phyloP scores from a whole-genome alignment of 352 stramenopile species.

The Peronospora farinosa region DNA sequence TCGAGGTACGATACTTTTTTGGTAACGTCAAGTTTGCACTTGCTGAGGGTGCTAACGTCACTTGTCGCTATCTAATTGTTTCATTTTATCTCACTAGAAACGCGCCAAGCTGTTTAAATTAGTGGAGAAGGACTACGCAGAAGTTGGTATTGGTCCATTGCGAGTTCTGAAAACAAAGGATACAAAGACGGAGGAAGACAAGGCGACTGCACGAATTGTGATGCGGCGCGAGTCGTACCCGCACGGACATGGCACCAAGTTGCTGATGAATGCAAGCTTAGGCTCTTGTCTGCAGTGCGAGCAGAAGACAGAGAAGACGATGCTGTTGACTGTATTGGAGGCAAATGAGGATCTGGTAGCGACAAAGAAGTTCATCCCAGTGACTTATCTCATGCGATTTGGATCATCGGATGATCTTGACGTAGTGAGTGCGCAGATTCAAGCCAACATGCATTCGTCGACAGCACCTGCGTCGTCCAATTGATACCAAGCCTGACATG shows the following conservation, averaged over 20 bases:
- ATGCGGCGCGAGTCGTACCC: constrained; percentile 78
- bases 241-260: constrained; percentile 62
- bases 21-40: background rate
- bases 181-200: constrained; percentile 32
- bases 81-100: constrained; percentile 34
- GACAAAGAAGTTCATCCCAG: constrained; percentile 48
- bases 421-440: constrained; percentile 40
- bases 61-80: background rate
- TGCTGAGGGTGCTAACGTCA: background rate
- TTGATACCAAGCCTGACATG: constrained; percentile 20
- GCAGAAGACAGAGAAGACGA: constrained; percentile 72
- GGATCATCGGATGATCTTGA: constrained; percentile 52
- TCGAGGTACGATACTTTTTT: constrained; percentile 40
- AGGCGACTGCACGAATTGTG: constrained; percentile 52
- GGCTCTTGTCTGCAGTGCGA: constrained; percentile 54
- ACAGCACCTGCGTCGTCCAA: constrained; percentile 21
- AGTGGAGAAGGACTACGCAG: constrained; percentile 62
- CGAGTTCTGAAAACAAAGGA: constrained; percentile 51
- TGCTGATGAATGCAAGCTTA: constrained; percentile 67
- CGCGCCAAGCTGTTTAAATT: constrained; percentile 77
- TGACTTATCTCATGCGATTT: constrained; percentile 70
- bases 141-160: constrained; percentile 71
- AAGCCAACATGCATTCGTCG: constrained; percentile 32
- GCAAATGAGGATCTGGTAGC: constrained; percentile 27
- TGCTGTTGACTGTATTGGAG: constrained; percentile 63